Evolutionary conservation across 495 filamentous ascomycete genomes (phyloP).

Genomic region (Neurospora pannonica): DNA sequence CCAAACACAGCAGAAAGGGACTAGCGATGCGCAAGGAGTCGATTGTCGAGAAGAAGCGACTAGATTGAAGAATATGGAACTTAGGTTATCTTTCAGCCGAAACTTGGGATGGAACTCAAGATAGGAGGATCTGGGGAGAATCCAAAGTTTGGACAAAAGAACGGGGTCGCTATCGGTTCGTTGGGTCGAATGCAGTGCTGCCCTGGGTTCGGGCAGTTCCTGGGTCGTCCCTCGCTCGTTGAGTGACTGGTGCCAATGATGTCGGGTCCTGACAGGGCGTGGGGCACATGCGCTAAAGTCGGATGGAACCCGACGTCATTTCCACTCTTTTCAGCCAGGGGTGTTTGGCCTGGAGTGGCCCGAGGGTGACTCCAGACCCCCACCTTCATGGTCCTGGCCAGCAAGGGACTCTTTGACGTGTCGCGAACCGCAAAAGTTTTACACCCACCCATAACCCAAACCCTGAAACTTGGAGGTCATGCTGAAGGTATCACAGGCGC

Average conservation of each 20-base stretch:
- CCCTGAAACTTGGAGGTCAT: background rate
- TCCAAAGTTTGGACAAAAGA: background rate
- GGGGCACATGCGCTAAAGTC: conserved; percentile 4
- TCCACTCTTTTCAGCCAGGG: conserved; percentile 2
- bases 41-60: background rate
- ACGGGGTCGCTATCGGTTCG: background rate
- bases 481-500: background rate
- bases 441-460: background rate
- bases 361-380: background rate
- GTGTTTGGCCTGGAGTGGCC: background rate
- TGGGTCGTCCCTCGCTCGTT: background rate
- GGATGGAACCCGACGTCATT: conserved; percentile 6
- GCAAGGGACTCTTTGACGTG: background rate
- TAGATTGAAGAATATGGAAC: background rate
- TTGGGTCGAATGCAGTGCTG: background rate
- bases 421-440: background rate
- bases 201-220: background rate
- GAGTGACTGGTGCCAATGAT: background rate
- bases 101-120: background rate
- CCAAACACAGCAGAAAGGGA: background rate
- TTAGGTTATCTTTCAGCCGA: background rate
- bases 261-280: conserved; percentile 6
- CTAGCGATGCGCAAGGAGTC: background rate
- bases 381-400: background rate
- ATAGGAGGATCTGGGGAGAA: background rate